Base-by-base conservation (phyloP, 371 early-diverging fungal species). In the Apophysomyces ossiformis region DNA sequence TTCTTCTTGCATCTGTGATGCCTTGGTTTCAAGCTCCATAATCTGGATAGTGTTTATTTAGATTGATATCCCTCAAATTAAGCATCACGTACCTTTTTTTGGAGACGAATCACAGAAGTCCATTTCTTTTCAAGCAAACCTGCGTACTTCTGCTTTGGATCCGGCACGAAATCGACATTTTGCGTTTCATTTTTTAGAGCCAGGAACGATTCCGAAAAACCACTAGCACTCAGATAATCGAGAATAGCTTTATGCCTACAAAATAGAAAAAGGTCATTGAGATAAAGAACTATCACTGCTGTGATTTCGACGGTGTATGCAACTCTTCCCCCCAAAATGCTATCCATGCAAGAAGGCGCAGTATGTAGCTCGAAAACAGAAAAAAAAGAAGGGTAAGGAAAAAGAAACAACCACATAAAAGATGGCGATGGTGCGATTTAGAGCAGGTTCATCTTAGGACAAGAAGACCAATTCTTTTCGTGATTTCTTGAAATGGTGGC, bases 71-170 rank as follows among this genome's bases (percentile, higher is more conserved):
- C 35, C 26, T 36, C 21, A 32, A 4, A 44, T 26, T 50, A 36
- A 8, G 9, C 21, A 5, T 12, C 26, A 26, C 26, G 37, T 75
- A 90, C 93, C 89, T 95, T 96, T 69, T 92, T 92, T 69, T 96
- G 97, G 68, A 96, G 76, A 18, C 97, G 86, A 66, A 96, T 90
- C 11, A 96, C 93, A 13, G 95, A 93, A 7, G 92, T 92, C 97
- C 97, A 97, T 69, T 97, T 97, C 77, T 95, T 95, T 73, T 95
- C 96, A 62, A 97, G 81, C 45, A 96, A 71, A 57, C 93, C 93
- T 56, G 95, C 84, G 72, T 92, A 92, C 63, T 90, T 89, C 74
- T 90, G 88, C 69, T 88, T 91, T 18, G 91, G 91, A 69, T 89
- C 93, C 4, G 89, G 83, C 26, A 77, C 77, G 67, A 89, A 93